Evolutionary conservation across 2,329 filamentous ascomycete genomes (phyloP).

Genomic region (Aspergillus sp.): DNA sequence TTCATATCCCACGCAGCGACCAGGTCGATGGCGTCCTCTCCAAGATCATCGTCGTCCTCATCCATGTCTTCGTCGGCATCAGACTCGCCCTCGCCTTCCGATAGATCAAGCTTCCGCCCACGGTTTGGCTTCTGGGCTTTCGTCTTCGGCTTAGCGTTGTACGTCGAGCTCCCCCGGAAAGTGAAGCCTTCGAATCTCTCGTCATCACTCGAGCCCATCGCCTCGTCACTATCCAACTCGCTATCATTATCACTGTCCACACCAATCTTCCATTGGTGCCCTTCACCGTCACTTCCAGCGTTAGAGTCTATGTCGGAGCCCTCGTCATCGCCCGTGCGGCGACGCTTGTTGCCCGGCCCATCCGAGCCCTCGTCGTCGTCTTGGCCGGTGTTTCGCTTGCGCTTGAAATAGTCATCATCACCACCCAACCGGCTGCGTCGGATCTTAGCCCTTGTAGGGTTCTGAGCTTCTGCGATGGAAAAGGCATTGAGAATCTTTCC

Average conservation of each 20-base stretch:
- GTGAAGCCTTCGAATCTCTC: slow-evolving; percentile 78
- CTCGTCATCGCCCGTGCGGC: slow-evolving; percentile 39
- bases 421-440: slow-evolving; percentile 60
- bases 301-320: slow-evolving; percentile 59
- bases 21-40: slow-evolving; percentile 63
- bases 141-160: slow-evolving; percentile 37
- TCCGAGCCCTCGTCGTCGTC: slow-evolving; percentile 38
- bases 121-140: slow-evolving; percentile 23
- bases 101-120: slow-evolving; percentile 46
- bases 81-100: slow-evolving; percentile 52
- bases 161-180: slow-evolving; percentile 60
- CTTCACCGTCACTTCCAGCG: slow-evolving; percentile 79
- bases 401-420: slow-evolving; percentile 50
- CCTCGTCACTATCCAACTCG: slow-evolving; percentile 73
- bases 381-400: slow-evolving; percentile 36
- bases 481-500: slow-evolving; percentile 60
- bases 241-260: slow-evolving; percentile 67
- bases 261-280: slow-evolving; percentile 81
- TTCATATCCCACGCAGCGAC: slow-evolving; percentile 62
- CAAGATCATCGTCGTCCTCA: slow-evolving; percentile 63
- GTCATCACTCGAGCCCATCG: slow-evolving; percentile 85
- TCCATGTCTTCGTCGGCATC: slow-evolving; percentile 43
- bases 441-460: slow-evolving; percentile 54
- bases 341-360: slow-evolving; percentile 46
- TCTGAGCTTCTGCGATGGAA: slow-evolving; percentile 61